These are phyloP conservation scores for Crithidia fasciculata DNA, from an alignment of 208 protist genomes.

Conservation along the genomic window DNA sequence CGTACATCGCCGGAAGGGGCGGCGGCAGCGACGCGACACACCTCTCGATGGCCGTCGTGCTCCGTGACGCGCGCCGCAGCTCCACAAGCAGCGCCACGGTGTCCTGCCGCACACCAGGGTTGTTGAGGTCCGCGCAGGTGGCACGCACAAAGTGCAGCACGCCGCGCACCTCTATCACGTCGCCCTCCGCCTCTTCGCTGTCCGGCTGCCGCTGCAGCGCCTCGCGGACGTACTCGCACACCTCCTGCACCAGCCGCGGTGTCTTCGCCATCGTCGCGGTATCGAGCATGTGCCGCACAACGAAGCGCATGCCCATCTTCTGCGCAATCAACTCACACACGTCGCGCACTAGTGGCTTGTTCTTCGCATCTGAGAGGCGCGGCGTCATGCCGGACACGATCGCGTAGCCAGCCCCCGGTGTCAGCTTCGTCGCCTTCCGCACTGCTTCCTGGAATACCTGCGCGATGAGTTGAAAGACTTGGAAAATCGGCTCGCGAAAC, in stretches of 20 bases:
- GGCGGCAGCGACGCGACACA: slow-evolving; percentile 33
- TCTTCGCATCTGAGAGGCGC: slow-evolving; percentile 80
- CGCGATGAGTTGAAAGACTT: slow-evolving; percentile 67
- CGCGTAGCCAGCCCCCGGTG: slow-evolving; percentile 62
- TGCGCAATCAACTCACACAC: slow-evolving; percentile 51
- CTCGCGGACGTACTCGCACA: slow-evolving; percentile 70
- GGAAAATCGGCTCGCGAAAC: slow-evolving; percentile 79
- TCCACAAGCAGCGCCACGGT: slow-evolving; percentile 53
- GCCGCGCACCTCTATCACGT: slow-evolving; percentile 47
- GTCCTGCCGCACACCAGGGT: slow-evolving; percentile 46
- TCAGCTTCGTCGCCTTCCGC: slow-evolving; percentile 41
- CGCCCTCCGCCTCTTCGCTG: slow-evolving; percentile 25
- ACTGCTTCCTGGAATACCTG: slow-evolving; percentile 49
- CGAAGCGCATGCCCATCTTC: slow-evolving; percentile 59
- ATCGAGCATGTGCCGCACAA: slow-evolving; percentile 71
- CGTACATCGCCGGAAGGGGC: slow-evolving; percentile 35
- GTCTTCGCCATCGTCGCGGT: slow-evolving; percentile 56
- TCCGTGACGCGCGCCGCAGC: slow-evolving; percentile 25
- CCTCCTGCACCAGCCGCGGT: slow-evolving; percentile 74
- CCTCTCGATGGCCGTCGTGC: slow-evolving; percentile 17
- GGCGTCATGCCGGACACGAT: slow-evolving; percentile 69
- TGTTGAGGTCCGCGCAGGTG: slow-evolving; percentile 58
- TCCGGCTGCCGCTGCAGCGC: slow-evolving; percentile 29
- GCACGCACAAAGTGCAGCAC: slow-evolving; percentile 73
- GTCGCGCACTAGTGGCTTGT: slow-evolving; percentile 49